Evolutionary conservation across 1,284 basidiomycete species (phyloP).

Genomic region (Ganoderma sinense): DNA sequence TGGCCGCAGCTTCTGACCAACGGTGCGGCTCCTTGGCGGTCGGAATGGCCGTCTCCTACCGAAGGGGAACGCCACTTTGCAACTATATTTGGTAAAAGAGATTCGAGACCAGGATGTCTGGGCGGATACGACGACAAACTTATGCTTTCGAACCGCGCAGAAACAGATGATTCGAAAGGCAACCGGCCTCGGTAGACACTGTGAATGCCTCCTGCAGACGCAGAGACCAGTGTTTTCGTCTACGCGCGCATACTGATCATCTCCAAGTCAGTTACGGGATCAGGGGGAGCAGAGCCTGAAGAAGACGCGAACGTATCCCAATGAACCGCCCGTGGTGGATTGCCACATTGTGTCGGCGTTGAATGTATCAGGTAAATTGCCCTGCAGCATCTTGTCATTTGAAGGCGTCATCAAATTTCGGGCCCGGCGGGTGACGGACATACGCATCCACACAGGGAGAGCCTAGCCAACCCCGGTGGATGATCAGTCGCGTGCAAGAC

Average conservation of each 20-base stretch:
- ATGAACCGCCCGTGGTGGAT: neutral
- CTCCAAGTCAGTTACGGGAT: neutral
- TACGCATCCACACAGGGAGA: neutral
- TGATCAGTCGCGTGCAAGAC: constrained; percentile 5
- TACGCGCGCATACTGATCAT: neutral
- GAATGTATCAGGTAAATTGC: constrained; percentile 2
- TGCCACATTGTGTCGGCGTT: neutral
- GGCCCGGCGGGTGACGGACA: neutral
- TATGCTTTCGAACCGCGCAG: neutral
- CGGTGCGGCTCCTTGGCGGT: constrained; percentile 8
- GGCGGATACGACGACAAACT: neutral
- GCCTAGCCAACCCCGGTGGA: neutral
- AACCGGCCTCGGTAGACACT: neutral
- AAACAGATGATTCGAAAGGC: neutral
- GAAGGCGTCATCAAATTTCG: constrained; percentile 3
- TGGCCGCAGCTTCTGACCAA: neutral
- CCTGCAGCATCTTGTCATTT: neutral
- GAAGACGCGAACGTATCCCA: neutral
- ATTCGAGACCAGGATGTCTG: neutral
- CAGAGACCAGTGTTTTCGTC: neutral
- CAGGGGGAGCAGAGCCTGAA: neutral
- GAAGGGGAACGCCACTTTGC: neutral
- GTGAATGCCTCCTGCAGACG: neutral
- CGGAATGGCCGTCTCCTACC: neutral
- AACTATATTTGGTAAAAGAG: neutral